Base-by-base conservation (phyloP, 768 basidiomycete species). In the Lepiota subincarnata region DNA sequence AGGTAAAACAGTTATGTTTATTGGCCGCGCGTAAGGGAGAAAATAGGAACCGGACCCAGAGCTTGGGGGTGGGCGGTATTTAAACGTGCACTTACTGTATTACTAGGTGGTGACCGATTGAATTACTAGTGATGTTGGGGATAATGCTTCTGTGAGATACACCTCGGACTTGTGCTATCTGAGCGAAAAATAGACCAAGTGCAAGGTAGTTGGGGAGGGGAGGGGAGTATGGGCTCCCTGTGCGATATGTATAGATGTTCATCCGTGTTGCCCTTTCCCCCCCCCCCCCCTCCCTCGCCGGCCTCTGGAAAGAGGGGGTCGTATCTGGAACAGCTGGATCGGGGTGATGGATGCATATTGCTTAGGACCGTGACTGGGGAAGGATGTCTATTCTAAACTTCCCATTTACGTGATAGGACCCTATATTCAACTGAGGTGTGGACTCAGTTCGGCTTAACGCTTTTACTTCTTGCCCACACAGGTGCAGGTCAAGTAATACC, bases 61-160 rank as follows among this genome's bases (percentile, higher is more conserved):
- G 20, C 40, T 12, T 16, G 14, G 18, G 34, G 31, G 28, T n/a
- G 49, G 50, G 41, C 37, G 28, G 40, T 39, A 34, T 10, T 28
- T 43, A 50, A 40, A 50, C 22, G 20, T 42, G 35, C 19, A 31
- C 50, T 6, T 42, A 50, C 40, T 13, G 16, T 43, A 35, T 41
- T 19, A 42, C 41, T 18, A 31, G 39, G 16, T 50, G 40, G 40
- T 31, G 40, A 31, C 41, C 40, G 34, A 31, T 50, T 34, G n/a
- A 31, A 42, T 50, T 14, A 26, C 18, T 34, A 22, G 10, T 14
- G n/a, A 39, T 13, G 31, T 50, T 13, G 50, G 39, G 16, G 24
- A 50, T 20, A 31, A 11, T 50, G 50, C 49, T 42, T 39, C 48
- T 50, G 39, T 41, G 37, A 50, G 41, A 40, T 50, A 22, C 50